Percentiles rank a stretch among this genome's conserved stretches.
Evolutionary conservation across 345 rosid genomes (phyloP).

Genomic region (Pistacia atlantica): DNA sequence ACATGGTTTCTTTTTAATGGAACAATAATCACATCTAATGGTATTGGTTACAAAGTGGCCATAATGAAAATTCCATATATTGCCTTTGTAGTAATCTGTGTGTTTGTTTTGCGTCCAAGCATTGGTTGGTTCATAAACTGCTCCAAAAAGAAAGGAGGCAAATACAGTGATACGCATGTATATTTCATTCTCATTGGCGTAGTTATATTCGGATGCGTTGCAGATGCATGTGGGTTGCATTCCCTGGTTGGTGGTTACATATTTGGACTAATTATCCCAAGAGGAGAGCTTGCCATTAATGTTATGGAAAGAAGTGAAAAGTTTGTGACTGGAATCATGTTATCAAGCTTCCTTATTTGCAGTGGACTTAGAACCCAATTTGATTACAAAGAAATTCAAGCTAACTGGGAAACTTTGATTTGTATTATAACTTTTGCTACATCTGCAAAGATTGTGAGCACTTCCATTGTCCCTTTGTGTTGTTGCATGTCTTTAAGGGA

Average conservation of each 20-base stretch:
- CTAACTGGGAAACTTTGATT: background rate
- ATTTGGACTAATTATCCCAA: conserved; percentile 64
- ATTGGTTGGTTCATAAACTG: conserved; percentile 39
- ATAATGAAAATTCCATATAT: conserved; percentile 14
- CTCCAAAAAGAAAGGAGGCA: conserved; percentile 22
- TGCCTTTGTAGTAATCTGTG: conserved; percentile 31
- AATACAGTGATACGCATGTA: conserved; percentile 40
- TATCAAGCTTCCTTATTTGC: conserved; percentile 50
- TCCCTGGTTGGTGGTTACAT: conserved; percentile 66
- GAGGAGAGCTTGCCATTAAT: conserved; percentile 36
- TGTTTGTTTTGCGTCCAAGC: conserved; percentile 46
- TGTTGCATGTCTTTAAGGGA: conserved; percentile 38
- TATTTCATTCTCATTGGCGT: conserved; percentile 50
- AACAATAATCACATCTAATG: conserved; percentile 12
- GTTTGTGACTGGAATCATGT: conserved; percentile 41
- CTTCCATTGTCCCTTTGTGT: conserved; percentile 30
- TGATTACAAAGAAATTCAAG: background rate
- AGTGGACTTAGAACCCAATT: conserved; percentile 42
- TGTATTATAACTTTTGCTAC: conserved; percentile 22
- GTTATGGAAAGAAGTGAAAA: conserved; percentile 49
- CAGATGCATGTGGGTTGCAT: conserved; percentile 54
- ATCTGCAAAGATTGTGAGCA: conserved; percentile 42
- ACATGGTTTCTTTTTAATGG: conserved; percentile 57
- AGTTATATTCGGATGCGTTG: conserved; percentile 38
- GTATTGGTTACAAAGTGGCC: background rate